Base-by-base conservation (phyloP, 2,329 filamentous ascomycete species). In the Venturia aucupariae region DNA sequence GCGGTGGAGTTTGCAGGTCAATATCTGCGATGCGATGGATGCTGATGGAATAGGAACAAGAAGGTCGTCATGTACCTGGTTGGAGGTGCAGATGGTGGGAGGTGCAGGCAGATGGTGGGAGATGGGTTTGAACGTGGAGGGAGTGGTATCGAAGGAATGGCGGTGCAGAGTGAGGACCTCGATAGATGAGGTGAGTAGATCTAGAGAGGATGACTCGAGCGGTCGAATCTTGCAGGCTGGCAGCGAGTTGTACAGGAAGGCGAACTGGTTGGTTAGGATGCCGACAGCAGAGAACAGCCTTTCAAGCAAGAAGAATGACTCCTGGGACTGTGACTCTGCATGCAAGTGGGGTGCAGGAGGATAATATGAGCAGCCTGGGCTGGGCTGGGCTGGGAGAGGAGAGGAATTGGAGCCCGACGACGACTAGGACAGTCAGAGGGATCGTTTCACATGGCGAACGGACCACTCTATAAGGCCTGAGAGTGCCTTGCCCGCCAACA, bases 381-480 rank as follows among this genome's bases (percentile, higher is more conserved):
- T n/a, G n/a, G n/a, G n/a, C 10, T n/a, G n/a, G 44, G 44, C n/a
- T 48, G n/a, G 46, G 22, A 22, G 46, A 10, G 22, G 22, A 17
- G 46, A 15, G 46, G 15, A 15, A 24, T 27, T 24, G 46, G 13
- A 41, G 39, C 39, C 39, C 22, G 4, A 51, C 7, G n/a, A n/a
- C n/a, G n/a, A n/a, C n/a, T n/a, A n/a, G n/a, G n/a, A 8, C 46
- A 15, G 46, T 51, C 46, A 27, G 46, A 51, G 51, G 48, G 19
- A 13, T 8, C 30, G 19, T 48, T 48, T 48, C 44, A 22, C 8
- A 1, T 7, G 22, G 44, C 19, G 44, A 24, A 48, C 51, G 27
- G 51, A 35, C 51, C 51, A 57, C 46, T 35, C 48, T 55, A 55
- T 55, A 55, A 55, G 48, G 32, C 17, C 48, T 35, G 46, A 24